A percentile compares a stretch with the other conserved stretches of the same genome.
Conservation (phyloP, 805 yeast genomes). For the Yarrowia divulgata region DNA sequence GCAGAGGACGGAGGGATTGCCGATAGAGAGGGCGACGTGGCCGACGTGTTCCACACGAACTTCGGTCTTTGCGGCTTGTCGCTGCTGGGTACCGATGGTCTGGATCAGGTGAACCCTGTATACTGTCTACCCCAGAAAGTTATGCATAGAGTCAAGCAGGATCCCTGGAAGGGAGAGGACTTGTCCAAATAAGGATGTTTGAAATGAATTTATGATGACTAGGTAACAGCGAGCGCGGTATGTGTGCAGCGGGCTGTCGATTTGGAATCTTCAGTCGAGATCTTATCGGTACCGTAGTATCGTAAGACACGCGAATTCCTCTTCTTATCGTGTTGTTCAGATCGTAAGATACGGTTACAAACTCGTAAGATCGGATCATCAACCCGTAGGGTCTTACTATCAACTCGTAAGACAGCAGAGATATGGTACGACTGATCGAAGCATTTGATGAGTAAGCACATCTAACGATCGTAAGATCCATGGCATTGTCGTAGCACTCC, state of each 20-base stretch:
- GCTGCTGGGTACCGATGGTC: slow-evolving; percentile 66
- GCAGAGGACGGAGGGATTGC: slow-evolving; percentile 83
- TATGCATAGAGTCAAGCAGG: slow-evolving; percentile 46
- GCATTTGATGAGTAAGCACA: background rate
- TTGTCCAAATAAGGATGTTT: background rate
- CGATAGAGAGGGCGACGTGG: slow-evolving; percentile 89
- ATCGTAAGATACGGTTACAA: background rate
- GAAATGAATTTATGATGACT: background rate
- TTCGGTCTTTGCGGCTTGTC: slow-evolving; percentile 91
- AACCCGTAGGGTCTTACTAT: background rate
- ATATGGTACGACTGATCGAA: background rate
- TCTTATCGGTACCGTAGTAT: background rate
- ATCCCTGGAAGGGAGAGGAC: slow-evolving; percentile 23
- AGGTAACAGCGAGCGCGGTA: no score
- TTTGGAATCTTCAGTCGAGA: background rate
- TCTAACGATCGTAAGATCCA: background rate
- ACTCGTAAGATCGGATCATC: background rate
- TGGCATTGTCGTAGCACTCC: background rate
- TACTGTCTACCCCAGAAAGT: slow-evolving; percentile 78
- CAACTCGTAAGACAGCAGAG: background rate
- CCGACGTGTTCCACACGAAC: slow-evolving; percentile 90
- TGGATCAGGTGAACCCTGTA: slow-evolving; percentile 78
- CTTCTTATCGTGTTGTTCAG: background rate
- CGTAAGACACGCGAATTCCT: background rate
- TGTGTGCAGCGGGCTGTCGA: no score